phyloP scores from a whole-genome alignment of 2,329 filamentous ascomycete species.

The Stagonosporopsis vannaccii region DNA sequence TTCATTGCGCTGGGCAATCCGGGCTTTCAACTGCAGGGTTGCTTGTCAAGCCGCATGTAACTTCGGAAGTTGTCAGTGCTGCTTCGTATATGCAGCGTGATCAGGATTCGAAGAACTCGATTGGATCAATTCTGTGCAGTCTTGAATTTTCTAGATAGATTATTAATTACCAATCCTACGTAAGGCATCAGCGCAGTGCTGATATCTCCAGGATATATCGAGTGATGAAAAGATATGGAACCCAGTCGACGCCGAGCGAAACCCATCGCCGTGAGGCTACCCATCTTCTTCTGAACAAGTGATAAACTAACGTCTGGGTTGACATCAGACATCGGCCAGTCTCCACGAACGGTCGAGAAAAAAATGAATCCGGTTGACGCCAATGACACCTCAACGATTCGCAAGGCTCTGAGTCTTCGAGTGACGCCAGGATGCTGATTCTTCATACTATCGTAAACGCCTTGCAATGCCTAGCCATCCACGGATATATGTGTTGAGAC shows the following conservation, averaged over 20 bases:
- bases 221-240: neutral
- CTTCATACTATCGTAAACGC: slow-evolving; percentile 7
- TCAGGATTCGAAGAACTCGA: neutral
- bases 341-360: no score
- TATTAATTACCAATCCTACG: neutral
- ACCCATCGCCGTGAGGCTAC: slow-evolving; percentile 2
- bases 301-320: no score
- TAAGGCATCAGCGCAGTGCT: neutral
- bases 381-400: neutral
- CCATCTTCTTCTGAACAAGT: no score
- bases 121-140: neutral
- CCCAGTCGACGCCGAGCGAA: neutral
- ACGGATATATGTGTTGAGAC: neutral
- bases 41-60: neutral
- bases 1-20: neutral
- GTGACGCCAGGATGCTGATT: neutral
- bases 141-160: neutral
- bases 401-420: neutral
- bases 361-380: neutral
- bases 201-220: neutral
- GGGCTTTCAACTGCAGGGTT: neutral
- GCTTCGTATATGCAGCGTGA: slow-evolving; percentile 9
- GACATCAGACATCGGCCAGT: no score
- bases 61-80: neutral
- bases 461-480: slow-evolving; percentile 9